phyloP scores from a whole-genome alignment of 2,329 filamentous ascomycete species.

The Fulvia fulva region DNA sequence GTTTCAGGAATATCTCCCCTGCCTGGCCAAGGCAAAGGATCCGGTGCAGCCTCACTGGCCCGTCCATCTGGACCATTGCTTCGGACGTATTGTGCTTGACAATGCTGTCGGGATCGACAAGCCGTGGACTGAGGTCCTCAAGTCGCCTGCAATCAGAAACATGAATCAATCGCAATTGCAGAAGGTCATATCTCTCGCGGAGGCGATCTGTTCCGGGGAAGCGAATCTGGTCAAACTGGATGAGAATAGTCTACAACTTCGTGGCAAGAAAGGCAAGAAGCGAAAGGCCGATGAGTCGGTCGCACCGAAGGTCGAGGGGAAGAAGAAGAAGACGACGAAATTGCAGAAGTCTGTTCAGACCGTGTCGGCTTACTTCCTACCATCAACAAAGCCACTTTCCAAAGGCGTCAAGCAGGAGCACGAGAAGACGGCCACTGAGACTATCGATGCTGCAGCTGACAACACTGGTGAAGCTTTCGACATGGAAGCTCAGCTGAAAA shows the following conservation, averaged over 20 bases:
- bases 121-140: slow-evolving; percentile 43
- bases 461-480: slow-evolving; percentile 8
- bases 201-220: slow-evolving; percentile 36
- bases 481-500: slow-evolving; percentile 31
- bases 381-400: slow-evolving; percentile 19
- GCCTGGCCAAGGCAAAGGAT: slow-evolving; percentile 29
- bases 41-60: slow-evolving; percentile 40
- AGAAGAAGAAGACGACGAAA: slow-evolving; percentile 21
- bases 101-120: slow-evolving; percentile 36
- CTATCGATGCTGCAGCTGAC: neutral
- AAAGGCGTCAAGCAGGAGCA: neutral
- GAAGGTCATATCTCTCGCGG: slow-evolving; percentile 37
- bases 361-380: slow-evolving; percentile 32
- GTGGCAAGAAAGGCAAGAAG: slow-evolving; percentile 35
- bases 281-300: slow-evolving; percentile 9
- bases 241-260: slow-evolving; percentile 37
- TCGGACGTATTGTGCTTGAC: slow-evolving; percentile 45
- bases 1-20: slow-evolving; percentile 28
- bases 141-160: slow-evolving; percentile 41
- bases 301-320: neutral
- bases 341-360: slow-evolving; percentile 12
- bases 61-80: slow-evolving; percentile 43
- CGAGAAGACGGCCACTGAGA: neutral
- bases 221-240: slow-evolving; percentile 39
- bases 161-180: slow-evolving; percentile 40